phyloP scores from a whole-genome alignment of 169 alveolate species.

The Plasmodium reichenowi region DNA sequence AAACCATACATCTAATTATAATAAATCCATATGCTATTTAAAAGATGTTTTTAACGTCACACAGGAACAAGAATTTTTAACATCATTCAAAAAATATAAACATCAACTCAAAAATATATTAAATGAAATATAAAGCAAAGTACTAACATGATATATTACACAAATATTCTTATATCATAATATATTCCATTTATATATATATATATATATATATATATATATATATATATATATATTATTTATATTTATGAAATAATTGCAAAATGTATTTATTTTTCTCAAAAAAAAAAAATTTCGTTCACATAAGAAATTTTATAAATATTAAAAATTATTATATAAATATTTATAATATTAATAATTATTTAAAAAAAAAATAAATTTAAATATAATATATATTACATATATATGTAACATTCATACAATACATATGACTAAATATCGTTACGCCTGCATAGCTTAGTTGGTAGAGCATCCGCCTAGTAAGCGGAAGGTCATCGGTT shows the following conservation, averaged over 20 bases:
- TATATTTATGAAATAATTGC: too few relatives aligned
- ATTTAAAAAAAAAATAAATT: background rate
- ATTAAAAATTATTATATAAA: too few relatives aligned
- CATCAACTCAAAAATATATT: background rate
- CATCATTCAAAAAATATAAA: background rate
- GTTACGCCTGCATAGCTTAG: conserved; percentile 87
- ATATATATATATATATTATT: too few relatives aligned
- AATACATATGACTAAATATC: too few relatives aligned
- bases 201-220: too few relatives aligned
- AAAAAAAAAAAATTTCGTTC: too few relatives aligned
- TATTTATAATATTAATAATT: too few relatives aligned
- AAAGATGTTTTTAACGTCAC: conserved; percentile 11
- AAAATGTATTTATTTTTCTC: too few relatives aligned
- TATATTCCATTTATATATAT: background rate
- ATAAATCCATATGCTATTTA: background rate
- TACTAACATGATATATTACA: background rate
- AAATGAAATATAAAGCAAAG: background rate
- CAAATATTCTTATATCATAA: background rate
- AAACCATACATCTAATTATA: background rate
- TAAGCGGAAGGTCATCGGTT: conserved; percentile 90
- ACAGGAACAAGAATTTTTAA: conserved; percentile 21
- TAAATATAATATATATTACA: background rate
- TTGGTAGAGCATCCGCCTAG: conserved; percentile 91
- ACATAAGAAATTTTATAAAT: too few relatives aligned
- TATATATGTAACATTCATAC: background rate